Base-by-base conservation (phyloP, 2,329 filamentous ascomycete genomes). In the Trichoderma simmonsii region DNA sequence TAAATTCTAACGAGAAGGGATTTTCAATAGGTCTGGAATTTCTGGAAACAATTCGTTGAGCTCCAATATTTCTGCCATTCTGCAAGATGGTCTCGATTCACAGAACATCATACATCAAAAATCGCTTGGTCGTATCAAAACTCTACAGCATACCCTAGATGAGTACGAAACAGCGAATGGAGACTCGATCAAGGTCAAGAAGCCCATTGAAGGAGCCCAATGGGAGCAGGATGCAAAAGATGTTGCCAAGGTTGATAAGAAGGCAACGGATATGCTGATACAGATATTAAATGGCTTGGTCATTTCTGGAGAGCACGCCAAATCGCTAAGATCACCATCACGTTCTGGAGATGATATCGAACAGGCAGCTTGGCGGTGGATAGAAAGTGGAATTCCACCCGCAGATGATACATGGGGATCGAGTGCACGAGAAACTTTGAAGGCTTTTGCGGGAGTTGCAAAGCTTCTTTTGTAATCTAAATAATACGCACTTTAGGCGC, bases 141-240 rank as follows among this genome's bases (percentile, higher is more conserved):
- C 74, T 14, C 74, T 79, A 28, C 73, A 76, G 6, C 34, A 36
- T 36, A 36, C 34, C 34, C 39, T 43, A 18, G 39, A 43, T 15
- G 70, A 73, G 14, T 82, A 79, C 63, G 76, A 78, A 32, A 61
- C 39, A 1, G 18, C 77, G 15, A 76, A 73, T 57, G 73, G 73
- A 14, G 70, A 72, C n/a, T 56, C 68, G 7, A 71, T 39, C 7
- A 71, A 74, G 1, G 75, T 79, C 32, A 74, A 73, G 12, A 75
- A 75, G 61, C 81, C 80, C 3, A 12, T 30, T 8, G 70, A 64
- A 11, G 77, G 76, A 73, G 75, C 78, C 72, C 78, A 76, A 4
- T 83, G 81, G 82, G 71, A 75, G 59, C 76, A 80, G 57, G 81
- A 83, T 18, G 76, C 71, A 73, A 34, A 76, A 79, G 28, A 74